phyloP scores from a whole-genome alignment of 2,329 filamentous ascomycete species.

The Fusarium buharicum region DNA sequence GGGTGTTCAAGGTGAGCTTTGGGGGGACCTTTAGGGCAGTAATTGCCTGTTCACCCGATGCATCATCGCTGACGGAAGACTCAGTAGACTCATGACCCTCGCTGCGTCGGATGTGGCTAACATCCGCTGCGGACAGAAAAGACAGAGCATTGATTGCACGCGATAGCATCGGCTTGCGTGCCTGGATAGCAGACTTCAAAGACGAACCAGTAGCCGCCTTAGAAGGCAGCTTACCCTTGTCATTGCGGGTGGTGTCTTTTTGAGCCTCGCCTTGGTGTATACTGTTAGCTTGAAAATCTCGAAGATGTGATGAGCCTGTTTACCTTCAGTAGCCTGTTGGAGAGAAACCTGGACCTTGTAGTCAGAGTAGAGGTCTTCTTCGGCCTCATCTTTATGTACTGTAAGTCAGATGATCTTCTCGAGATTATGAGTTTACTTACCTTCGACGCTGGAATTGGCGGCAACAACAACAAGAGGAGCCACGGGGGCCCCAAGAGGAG shows the following conservation, averaged over 20 bases:
- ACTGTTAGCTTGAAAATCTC: no score
- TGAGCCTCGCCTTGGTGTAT: no score
- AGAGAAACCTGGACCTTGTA: background rate
- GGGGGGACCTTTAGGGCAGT: no score
- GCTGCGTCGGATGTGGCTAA: background rate
- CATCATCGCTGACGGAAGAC: background rate
- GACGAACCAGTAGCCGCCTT: no score
- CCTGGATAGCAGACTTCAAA: background rate
- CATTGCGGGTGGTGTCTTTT: no score
- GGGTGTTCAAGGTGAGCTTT: no score
- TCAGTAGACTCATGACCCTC: background rate
- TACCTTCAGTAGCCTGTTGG: no score
- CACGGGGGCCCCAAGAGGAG: background rate
- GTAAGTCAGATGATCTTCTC: background rate
- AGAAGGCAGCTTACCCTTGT: no score
- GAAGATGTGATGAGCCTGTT: no score
- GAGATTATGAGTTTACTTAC: background rate
- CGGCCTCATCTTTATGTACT: background rate
- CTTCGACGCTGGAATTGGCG: background rate
- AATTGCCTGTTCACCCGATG: background rate
- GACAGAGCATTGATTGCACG: background rate
- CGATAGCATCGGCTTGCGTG: background rate
- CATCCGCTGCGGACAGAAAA: background rate
- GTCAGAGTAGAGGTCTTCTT: background rate
- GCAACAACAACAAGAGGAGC: background rate